Evolutionary conservation across 2,329 filamentous ascomycete genomes (phyloP).

Genomic region (Fusarium staphyleae): DNA sequence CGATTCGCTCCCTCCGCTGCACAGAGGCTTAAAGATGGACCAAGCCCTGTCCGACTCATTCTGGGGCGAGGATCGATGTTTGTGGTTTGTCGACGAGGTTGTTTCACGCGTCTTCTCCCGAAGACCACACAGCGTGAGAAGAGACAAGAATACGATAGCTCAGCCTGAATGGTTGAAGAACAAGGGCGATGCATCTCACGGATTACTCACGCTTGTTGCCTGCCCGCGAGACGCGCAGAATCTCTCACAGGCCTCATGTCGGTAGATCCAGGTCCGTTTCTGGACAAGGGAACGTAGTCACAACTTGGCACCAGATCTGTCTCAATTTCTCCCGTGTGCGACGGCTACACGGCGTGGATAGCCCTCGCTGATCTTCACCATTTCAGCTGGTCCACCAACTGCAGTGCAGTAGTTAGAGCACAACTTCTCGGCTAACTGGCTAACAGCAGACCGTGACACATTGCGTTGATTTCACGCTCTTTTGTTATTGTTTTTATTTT

Average conservation of each 20-base stretch:
- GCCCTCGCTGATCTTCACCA: too few species aligned
- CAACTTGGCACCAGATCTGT: too few species aligned
- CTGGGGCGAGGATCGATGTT: slow-evolving; percentile 3
- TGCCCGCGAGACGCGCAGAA: not conserved
- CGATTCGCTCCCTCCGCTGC: slow-evolving; percentile 28
- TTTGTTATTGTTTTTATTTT: too few species aligned
- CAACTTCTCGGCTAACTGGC: too few species aligned
- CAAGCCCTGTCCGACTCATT: not conserved
- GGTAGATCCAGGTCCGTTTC: not conserved
- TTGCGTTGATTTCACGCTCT: too few species aligned
- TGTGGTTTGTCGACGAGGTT: not conserved
- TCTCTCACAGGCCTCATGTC: not conserved
- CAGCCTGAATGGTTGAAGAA: not conserved
- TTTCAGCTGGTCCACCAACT: too few species aligned
- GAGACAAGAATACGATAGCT: not conserved
- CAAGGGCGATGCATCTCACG: not conserved
- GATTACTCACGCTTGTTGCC: not conserved
- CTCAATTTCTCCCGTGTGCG: too few species aligned
- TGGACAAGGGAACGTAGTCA: not conserved
- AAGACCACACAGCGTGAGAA: not conserved
- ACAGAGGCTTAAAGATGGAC: slow-evolving; percentile 17
- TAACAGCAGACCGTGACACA: too few species aligned
- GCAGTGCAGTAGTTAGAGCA: too few species aligned
- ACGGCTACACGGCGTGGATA: too few species aligned
- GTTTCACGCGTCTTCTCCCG: too few species aligned